phyloP scores from a whole-genome alignment of 768 basidiomycete species.

The Dendrothele bispora region DNA sequence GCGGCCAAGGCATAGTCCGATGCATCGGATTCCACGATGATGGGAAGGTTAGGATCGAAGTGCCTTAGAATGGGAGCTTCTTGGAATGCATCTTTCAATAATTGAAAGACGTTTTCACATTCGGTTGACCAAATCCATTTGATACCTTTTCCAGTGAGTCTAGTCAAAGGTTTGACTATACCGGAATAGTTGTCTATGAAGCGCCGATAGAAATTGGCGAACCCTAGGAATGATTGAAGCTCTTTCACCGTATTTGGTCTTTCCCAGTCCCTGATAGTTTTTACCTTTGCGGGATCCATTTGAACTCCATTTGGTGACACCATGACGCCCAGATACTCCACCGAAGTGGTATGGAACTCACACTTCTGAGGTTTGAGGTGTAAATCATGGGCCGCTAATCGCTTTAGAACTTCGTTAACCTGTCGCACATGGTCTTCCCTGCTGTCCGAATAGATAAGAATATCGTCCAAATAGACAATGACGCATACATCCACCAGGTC shows the following conservation, averaged over 20 bases:
- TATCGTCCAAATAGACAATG: constrained; percentile 32
- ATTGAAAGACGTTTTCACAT: constrained; percentile 7
- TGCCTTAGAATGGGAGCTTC: constrained; percentile 12
- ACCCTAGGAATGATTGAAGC: neutral
- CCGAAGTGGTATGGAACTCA: constrained; percentile 4
- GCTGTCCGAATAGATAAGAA: constrained; percentile 20
- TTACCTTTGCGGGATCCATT: neutral
- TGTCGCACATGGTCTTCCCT: constrained; percentile 9
- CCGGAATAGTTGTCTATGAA: no score
- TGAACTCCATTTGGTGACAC: neutral
- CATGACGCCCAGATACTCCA: constrained; percentile 18
- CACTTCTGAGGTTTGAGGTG: constrained; percentile 28
- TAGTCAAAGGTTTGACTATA: constrained; percentile 1
- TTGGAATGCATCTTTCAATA: constrained; percentile 13
- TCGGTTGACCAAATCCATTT: neutral
- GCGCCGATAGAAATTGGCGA: neutral
- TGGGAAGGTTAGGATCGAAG: constrained; percentile 3
- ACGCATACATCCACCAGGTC: constrained; percentile 24
- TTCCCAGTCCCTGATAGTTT: neutral
- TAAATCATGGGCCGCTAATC: constrained; percentile 17
- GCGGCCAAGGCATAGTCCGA: constrained; percentile 16
- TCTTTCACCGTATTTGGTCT: neutral
- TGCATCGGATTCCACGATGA: constrained; percentile 13
- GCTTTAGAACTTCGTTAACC: constrained; percentile 16
- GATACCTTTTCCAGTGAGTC: neutral